phyloP scores from a whole-genome alignment of 768 basidiomycete genomes.

The Hygrocybe coccinea region DNA sequence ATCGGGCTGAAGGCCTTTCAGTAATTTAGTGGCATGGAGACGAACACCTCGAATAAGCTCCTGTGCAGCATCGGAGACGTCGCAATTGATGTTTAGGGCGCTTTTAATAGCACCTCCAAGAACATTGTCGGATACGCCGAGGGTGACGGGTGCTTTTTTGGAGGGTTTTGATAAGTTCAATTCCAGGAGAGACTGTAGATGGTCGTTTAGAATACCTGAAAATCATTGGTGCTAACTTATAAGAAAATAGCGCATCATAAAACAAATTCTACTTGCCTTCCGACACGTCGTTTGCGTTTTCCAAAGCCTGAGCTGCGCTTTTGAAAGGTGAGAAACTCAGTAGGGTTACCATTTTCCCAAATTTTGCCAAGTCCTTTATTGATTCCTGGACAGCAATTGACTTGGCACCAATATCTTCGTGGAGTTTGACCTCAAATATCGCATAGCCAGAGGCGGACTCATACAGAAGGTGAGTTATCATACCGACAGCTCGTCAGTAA shows the following conservation, averaged over 20 bases:
- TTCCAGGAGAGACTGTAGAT: slow-evolving; percentile 78
- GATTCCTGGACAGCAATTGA: slow-evolving; percentile 78
- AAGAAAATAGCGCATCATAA: neutral
- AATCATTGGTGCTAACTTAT: slow-evolving; percentile 4
- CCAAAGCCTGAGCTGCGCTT: slow-evolving; percentile 86
- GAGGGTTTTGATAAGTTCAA: slow-evolving; percentile 78
- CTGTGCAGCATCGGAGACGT: slow-evolving; percentile 72
- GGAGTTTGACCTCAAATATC: slow-evolving; percentile 80
- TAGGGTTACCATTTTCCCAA: slow-evolving; percentile 87
- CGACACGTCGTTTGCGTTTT: slow-evolving; percentile 93
- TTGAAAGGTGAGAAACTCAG: slow-evolving; percentile 92
- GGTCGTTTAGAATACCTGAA: slow-evolving; percentile 78
- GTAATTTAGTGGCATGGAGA: slow-evolving; percentile 81
- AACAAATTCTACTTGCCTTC: slow-evolving; percentile 57
- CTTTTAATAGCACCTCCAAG: slow-evolving; percentile 77
- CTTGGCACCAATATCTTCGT: slow-evolving; percentile 82
- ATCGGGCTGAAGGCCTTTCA: slow-evolving; percentile 81
- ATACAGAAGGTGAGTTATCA: slow-evolving; percentile 79
- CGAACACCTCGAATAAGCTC: slow-evolving; percentile 92
- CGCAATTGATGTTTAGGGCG: slow-evolving; percentile 67
- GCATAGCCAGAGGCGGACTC: slow-evolving; percentile 94
- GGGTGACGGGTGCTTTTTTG: slow-evolving; percentile 61
- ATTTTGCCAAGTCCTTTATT: slow-evolving; percentile 81
- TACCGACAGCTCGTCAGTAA: neutral
- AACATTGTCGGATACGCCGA: slow-evolving; percentile 73